A percentile compares a stretch with the other conserved stretches of the same genome.
phyloP scores from a whole-genome alignment of 1,284 basidiomycete genomes.

The Leccinum cinnamomeum region DNA sequence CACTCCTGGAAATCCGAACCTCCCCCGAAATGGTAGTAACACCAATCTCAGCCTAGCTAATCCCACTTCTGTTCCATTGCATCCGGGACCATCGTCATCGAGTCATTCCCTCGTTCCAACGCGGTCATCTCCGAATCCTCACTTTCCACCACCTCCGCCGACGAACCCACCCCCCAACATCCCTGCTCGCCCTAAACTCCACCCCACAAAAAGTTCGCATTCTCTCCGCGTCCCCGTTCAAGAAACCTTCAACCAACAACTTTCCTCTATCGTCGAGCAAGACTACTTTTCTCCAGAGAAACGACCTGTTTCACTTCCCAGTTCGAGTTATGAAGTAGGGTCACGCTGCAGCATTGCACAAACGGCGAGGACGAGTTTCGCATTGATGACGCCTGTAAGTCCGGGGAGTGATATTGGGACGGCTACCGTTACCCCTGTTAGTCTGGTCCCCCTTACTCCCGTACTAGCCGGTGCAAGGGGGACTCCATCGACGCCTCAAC shows the following conservation, averaged over 20 bases:
- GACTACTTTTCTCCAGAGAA: slow-evolving; percentile 53
- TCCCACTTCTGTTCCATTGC: slow-evolving; percentile 7
- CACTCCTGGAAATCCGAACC: slow-evolving; percentile 14
- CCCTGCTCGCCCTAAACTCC: slow-evolving; percentile 25
- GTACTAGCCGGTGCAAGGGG: slow-evolving; percentile 23
- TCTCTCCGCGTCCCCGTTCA: slow-evolving; percentile 36
- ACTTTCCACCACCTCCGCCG: slow-evolving; percentile 28
- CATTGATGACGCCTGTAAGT: slow-evolving; percentile 29
- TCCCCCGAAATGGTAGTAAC: slow-evolving; percentile 7
- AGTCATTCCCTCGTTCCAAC: slow-evolving; percentile 20
- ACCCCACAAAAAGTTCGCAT: slow-evolving; percentile 35
- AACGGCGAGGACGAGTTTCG: slow-evolving; percentile 30
- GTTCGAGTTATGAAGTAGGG: slow-evolving; percentile 27
- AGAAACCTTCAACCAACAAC: slow-evolving; percentile 42
- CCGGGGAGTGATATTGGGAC: slow-evolving; percentile 17
- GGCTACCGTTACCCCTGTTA: slow-evolving; percentile 30
- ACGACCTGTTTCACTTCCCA: slow-evolving; percentile 36
- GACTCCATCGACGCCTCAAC: slow-evolving; percentile 12
- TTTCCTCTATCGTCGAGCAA: slow-evolving; percentile 56
- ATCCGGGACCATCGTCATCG: slow-evolving; percentile 14
- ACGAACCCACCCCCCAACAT: slow-evolving; percentile 33
- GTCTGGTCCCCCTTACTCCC: slow-evolving; percentile 33
- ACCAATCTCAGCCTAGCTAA: slow-evolving; percentile 11
- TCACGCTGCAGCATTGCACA: slow-evolving; percentile 26
- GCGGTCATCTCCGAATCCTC: slow-evolving; percentile 29